Conservation (phyloP, 2,329 filamentous ascomycete species). For the Cladophialophora yegresii region DNA sequence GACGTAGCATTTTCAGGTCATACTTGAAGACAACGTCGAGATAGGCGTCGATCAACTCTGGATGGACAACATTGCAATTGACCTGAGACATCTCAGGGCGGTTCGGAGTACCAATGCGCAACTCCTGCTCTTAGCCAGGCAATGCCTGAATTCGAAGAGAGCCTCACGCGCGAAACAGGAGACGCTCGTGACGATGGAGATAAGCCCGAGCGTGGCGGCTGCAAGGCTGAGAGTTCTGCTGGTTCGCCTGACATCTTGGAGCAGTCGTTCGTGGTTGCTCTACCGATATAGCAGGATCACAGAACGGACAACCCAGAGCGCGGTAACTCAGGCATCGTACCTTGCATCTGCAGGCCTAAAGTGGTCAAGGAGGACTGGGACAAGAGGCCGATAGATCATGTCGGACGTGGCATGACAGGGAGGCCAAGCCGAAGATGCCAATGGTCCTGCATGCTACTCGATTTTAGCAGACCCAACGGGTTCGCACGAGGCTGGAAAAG, state of each 20-base stretch:
- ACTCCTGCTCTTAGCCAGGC: constrained; percentile 10
- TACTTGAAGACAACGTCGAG: constrained; percentile 11
- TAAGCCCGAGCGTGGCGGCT: background rate
- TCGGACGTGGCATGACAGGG: background rate
- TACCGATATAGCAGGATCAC: constrained; percentile 7
- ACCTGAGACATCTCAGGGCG: constrained; percentile 4
- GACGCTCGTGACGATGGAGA: constrained; percentile 9
- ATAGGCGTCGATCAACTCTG: constrained; percentile 8
- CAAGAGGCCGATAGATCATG: background rate
- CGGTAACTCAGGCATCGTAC: constrained; percentile 6
- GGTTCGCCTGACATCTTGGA: constrained; percentile 3
- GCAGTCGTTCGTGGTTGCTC: constrained; percentile 13
- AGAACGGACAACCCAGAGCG: constrained; percentile 4
- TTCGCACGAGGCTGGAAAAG: background rate
- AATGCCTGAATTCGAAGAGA: constrained; percentile 1
- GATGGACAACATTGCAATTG: constrained; percentile 10
- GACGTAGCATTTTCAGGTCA: constrained; percentile 2
- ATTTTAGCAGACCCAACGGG: background rate
- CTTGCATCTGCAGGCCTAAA: constrained; percentile 4
- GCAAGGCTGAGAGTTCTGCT: constrained; percentile 15
- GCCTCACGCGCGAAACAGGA: constrained; percentile 5
- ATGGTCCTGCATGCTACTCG: background rate
- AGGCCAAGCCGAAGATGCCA: background rate
- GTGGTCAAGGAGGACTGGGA: background rate
- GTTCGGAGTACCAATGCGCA: background rate